Conservation (phyloP, 192 early-diverging fungal species). For the Backusella luteola region DNA sequence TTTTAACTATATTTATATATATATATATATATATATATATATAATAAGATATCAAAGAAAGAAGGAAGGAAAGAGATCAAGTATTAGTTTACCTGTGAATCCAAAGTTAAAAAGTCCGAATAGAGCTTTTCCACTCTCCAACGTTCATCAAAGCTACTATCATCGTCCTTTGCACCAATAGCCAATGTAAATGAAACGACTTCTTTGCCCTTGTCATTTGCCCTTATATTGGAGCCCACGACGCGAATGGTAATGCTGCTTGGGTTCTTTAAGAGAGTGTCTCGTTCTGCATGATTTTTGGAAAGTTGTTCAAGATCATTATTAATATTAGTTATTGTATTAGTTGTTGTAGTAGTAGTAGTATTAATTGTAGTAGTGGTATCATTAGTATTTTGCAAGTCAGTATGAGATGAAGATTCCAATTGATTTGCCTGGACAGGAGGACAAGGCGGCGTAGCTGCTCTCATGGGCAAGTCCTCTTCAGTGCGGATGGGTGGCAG, state of each 20-base stretch:
- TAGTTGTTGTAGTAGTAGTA: background rate
- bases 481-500: conserved; percentile 8
- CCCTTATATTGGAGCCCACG: conserved; percentile 57
- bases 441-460: conserved; percentile 5
- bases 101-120: conserved; percentile 80
- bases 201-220: conserved; percentile 80
- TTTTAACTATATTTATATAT: conserved; percentile 38
- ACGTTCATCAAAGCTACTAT: conserved; percentile 48
- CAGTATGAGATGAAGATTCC: too few species aligned
- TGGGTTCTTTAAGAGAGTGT: background rate
- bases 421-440: background rate
- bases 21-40: background rate
- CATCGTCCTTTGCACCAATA: conserved; percentile 26
- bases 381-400: background rate
- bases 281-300: background rate
- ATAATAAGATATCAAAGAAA: background rate
- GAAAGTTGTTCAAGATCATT: background rate
- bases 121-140: conserved; percentile 91
- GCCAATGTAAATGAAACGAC: conserved; percentile 59
- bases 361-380: background rate
- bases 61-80: background rate
- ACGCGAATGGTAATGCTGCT: conserved; percentile 33
- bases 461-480: background rate
- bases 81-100: conserved; percentile 61
- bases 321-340: background rate